These are phyloP conservation scores for Sporothrix variecibatus DNA, from an alignment of 2,329 filamentous ascomycete genomes.

Conservation along the genomic window DNA sequence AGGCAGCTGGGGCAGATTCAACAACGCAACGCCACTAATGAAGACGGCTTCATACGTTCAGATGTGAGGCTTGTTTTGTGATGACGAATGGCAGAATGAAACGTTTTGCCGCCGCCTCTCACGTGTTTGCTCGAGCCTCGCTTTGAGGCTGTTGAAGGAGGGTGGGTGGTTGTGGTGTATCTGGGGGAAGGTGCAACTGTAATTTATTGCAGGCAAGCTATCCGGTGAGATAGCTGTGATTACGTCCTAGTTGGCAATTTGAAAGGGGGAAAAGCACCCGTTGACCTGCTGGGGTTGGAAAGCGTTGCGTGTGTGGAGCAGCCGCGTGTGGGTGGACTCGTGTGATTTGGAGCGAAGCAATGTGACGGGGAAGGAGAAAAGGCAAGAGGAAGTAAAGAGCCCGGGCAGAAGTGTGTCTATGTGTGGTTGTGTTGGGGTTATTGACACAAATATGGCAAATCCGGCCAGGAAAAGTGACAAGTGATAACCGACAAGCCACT, in stretches of 20 bases:
- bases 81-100: background rate
- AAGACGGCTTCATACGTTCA: background rate
- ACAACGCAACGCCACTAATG: background rate
- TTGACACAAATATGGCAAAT: background rate
- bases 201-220: background rate
- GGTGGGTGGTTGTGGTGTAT: background rate
- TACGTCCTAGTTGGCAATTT: too few species aligned
- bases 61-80: background rate
- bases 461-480: constrained; percentile 5
- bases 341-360: constrained; percentile 5
- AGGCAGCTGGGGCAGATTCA: background rate
- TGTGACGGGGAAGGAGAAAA: constrained; percentile 5
- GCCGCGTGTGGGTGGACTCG: constrained; percentile 11
- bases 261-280: constrained; percentile 3
- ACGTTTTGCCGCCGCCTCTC: background rate
- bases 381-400: background rate
- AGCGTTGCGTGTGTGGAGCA: background rate
- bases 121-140: background rate
- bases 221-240: background rate
- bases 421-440: background rate
- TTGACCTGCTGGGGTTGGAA: background rate
- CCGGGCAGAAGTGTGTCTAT: background rate
- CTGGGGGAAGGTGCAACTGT: background rate
- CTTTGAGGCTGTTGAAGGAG: background rate
- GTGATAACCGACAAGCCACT: constrained; percentile 2